phyloP scores from a whole-genome alignment of 345 rosid genomes.

The Turnera subulata region DNA sequence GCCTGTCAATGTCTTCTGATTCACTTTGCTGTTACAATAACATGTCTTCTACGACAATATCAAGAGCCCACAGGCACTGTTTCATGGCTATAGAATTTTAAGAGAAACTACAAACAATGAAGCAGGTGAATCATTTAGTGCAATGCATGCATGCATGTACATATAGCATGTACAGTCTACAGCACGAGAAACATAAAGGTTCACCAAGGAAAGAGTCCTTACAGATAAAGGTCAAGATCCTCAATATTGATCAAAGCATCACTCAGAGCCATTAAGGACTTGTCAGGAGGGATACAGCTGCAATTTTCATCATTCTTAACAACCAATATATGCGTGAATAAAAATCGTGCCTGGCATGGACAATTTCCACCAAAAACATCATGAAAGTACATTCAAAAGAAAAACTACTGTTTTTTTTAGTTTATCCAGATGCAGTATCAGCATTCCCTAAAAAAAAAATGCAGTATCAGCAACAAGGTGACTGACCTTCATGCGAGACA shows the following conservation, averaged over 20 bases:
- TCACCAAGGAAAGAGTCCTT: constrained; percentile 25
- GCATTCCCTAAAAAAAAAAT: too few relatives aligned
- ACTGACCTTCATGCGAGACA: constrained; percentile 93
- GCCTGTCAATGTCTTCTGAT: too few relatives aligned
- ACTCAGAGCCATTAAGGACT: constrained; percentile 91
- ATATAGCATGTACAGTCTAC: neutral
- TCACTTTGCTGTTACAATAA: too few relatives aligned
- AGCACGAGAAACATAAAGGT: constrained; percentile 9
- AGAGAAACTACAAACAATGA: too few relatives aligned
- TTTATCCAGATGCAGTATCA: too few relatives aligned
- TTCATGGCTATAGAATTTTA: too few relatives aligned
- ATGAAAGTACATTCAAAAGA: too few relatives aligned
- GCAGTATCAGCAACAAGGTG: neutral
- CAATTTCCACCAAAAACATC: neutral
- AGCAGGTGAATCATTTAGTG: too few relatives aligned
- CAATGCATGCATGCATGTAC: too few relatives aligned
- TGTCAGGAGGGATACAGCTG: constrained; percentile 94
- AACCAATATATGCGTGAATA: too few relatives aligned
- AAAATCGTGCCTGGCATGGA: constrained; percentile 3
- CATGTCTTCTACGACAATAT: neutral
- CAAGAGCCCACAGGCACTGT: neutral
- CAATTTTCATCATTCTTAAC: too few relatives aligned
- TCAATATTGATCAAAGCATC: constrained; percentile 93
- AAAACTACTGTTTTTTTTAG: too few relatives aligned
- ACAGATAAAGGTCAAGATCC: constrained; percentile 91